Evolutionary conservation across 805 yeast genomes (phyloP).

Genomic region (Sungouiella thailandica): DNA sequence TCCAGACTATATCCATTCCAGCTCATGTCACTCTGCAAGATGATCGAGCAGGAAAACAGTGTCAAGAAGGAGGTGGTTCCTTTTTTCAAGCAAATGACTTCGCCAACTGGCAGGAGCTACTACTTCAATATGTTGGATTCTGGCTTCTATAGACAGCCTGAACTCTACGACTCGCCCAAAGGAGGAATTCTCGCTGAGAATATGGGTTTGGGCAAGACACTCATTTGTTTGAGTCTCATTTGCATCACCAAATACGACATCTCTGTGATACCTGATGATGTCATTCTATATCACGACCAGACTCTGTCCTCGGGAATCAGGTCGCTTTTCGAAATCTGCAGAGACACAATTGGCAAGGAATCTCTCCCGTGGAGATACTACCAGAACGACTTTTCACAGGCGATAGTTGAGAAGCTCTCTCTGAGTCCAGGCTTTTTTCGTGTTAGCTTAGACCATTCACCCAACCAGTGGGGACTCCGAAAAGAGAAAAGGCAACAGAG

Average conservation of each 20-base stretch:
- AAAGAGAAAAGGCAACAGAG: constrained; percentile 7
- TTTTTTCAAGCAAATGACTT: constrained; percentile 21
- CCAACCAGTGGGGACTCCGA: constrained; percentile 15
- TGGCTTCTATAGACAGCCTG: constrained; percentile 33
- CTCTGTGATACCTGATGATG: constrained; percentile 38
- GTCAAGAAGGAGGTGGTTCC: constrained; percentile 31
- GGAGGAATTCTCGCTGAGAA: constrained; percentile 65
- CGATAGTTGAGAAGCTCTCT: constrained; percentile 32
- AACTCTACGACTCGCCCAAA: constrained; percentile 42
- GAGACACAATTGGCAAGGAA: constrained; percentile 34
- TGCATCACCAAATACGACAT: constrained; percentile 51
- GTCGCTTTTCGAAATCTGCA: constrained; percentile 37
- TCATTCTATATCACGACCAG: constrained; percentile 15
- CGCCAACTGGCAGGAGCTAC: constrained; percentile 18
- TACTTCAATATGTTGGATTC: constrained; percentile 33
- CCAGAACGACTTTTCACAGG: constrained; percentile 37
- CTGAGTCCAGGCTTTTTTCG: constrained; percentile 44
- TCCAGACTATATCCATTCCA: constrained; percentile 55
- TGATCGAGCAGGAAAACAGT: constrained; percentile 49
- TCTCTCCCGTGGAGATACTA: constrained; percentile 59
- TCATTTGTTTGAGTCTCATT: constrained; percentile 53
- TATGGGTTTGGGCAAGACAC: constrained; percentile 66
- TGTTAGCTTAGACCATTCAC: constrained; percentile 17
- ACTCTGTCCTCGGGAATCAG: constrained; percentile 1
- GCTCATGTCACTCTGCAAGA: constrained; percentile 52